Conservation (phyloP, 768 basidiomycete genomes). For the Tephrocybe sp. region DNA sequence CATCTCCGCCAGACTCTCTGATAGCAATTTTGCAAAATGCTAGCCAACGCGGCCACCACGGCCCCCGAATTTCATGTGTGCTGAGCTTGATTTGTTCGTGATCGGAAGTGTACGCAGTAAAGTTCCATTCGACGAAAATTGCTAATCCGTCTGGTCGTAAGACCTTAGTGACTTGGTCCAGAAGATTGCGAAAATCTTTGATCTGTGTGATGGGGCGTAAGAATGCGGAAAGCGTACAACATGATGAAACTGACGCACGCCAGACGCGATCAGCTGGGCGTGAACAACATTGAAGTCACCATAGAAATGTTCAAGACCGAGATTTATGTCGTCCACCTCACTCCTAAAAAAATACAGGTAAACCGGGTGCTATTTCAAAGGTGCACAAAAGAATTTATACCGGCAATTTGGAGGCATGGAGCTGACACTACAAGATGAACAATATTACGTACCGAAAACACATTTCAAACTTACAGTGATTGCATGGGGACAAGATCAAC, state of each 20-base stretch:
- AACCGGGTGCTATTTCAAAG: conserved; percentile 5
- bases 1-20: conserved; percentile 53
- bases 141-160: conserved; percentile 71
- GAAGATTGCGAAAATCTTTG: conserved; percentile 58
- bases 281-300: conserved; percentile 77
- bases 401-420: conserved; percentile 70
- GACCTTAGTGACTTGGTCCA: conserved; percentile 64
- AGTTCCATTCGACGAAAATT: conserved; percentile 68
- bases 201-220: conserved; percentile 37
- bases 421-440: conserved; percentile 31
- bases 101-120: conserved; percentile 54
- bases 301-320: conserved; percentile 80
- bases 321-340: conserved; percentile 83
- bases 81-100: conserved; percentile 41
- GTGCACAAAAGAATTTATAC: conserved; percentile 28
- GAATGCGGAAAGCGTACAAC: conserved; percentile 12
- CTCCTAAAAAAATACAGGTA: conserved; percentile 43
- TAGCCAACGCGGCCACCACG: conserved; percentile 67
- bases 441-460: conserved; percentile 13
- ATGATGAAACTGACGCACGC: conserved; percentile 49
- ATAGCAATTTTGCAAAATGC: conserved; percentile 52
- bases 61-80: conserved; percentile 40
- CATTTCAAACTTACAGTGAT: conserved; percentile 45
- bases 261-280: conserved; percentile 66
- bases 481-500: conserved; percentile 84